Evolutionary conservation across 768 basidiomycete genomes (phyloP).

Genomic region (Amanita inopinata): DNA sequence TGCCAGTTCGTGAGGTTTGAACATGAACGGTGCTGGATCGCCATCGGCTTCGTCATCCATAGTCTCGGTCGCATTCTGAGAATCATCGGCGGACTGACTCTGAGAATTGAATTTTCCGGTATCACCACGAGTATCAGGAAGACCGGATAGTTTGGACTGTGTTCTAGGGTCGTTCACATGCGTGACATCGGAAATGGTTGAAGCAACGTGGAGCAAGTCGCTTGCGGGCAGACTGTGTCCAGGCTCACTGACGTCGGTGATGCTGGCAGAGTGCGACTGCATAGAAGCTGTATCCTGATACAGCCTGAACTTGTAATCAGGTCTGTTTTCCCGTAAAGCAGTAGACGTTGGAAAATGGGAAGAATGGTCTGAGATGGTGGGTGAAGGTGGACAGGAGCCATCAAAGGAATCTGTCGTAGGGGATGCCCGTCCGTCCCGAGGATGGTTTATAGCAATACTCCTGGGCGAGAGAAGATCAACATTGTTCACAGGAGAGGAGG

Average conservation of each 20-base stretch:
- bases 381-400: slow-evolving; percentile 55
- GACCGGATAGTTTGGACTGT: slow-evolving; percentile 16
- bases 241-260: slow-evolving; percentile 24
- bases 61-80: slow-evolving; percentile 20
- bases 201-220: not conserved
- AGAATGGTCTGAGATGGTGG: slow-evolving; percentile 60
- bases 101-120: too few species aligned
- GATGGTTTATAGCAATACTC: not conserved
- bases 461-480: slow-evolving; percentile 18
- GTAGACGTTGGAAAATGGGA: slow-evolving; percentile 47
- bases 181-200: slow-evolving; percentile 2
- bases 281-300: slow-evolving; percentile 38
- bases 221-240: slow-evolving; percentile 21
- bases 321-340: slow-evolving; percentile 59
- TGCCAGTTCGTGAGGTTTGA: slow-evolving; percentile 69
- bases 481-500: slow-evolving; percentile 6
- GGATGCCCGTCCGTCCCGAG: slow-evolving; percentile 16
- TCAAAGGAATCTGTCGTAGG: slow-evolving; percentile 28
- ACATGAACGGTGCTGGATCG: slow-evolving; percentile 66
- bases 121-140: too few species aligned
- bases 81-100: slow-evolving; percentile 20
- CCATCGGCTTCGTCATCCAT: slow-evolving; percentile 28
- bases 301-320: slow-evolving; percentile 44
- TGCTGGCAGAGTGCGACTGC: slow-evolving; percentile 23
- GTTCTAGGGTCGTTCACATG: not conserved